Conservation (phyloP, 768 basidiomycete genomes). For the Plicaturopsis crispa region DNA sequence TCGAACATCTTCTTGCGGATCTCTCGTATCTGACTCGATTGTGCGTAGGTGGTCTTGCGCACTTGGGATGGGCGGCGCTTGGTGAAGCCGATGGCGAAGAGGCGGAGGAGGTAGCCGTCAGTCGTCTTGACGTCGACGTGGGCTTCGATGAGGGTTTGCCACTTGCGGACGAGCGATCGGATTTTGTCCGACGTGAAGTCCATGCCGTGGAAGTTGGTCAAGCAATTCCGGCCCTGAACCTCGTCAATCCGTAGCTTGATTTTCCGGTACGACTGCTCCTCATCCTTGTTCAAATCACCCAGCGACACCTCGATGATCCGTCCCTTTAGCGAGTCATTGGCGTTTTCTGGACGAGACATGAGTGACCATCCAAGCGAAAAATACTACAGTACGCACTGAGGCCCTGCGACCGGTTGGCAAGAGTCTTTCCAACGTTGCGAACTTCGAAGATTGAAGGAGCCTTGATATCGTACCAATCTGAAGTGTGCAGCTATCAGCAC, state of each 20-base stretch:
- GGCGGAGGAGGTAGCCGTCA: constrained; percentile 97
- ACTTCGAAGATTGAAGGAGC: constrained; percentile 97
- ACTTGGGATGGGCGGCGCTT: constrained; percentile 95
- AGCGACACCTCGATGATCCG: constrained; percentile 95
- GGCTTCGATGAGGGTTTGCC: constrained; percentile 99
- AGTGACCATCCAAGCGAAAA: constrained; percentile 3
- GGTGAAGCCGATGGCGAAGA: constrained; percentile 99
- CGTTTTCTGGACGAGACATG: constrained; percentile 64
- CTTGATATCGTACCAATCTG: constrained; percentile 99
- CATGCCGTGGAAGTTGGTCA: constrained; percentile 99
- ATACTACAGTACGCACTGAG: constrained; percentile 62
- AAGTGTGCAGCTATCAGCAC: neutral
- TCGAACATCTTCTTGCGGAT: constrained; percentile 99
- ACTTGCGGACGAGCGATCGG: constrained; percentile 98
- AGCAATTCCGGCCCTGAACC: constrained; percentile 96
- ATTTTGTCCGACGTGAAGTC: constrained; percentile 99
- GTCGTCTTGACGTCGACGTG: constrained; percentile 99
- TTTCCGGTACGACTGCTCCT: constrained; percentile 99
- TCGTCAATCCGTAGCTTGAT: constrained; percentile 97
- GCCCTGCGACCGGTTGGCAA: constrained; percentile 96
- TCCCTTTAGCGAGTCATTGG: constrained; percentile 96
- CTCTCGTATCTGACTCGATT: constrained; percentile 90
- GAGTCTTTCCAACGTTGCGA: constrained; percentile 95
- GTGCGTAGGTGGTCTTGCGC: constrained; percentile 98
- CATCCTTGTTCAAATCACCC: constrained; percentile 98